A percentile compares a stretch with the other conserved stretches of the same genome.
phyloP scores from a whole-genome alignment of 78 protist genomes.

The Corallochytrium limacisporum region DNA sequence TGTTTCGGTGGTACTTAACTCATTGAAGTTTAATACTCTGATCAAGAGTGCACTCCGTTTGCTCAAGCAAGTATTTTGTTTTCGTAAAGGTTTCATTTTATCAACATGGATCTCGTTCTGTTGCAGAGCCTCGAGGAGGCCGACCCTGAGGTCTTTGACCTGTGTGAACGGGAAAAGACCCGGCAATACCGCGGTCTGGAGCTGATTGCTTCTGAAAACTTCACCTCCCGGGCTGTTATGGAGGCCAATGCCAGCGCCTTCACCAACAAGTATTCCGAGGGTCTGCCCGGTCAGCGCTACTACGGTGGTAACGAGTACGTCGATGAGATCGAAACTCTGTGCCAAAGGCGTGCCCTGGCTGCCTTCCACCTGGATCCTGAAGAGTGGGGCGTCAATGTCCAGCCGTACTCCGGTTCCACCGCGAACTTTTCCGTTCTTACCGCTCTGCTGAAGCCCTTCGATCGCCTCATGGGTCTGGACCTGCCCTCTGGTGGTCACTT shows the following conservation, averaged over 20 bases:
- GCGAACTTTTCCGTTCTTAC: constrained; percentile 92
- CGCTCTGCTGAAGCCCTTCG: constrained; percentile 89
- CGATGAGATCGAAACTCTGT: constrained; percentile 60
- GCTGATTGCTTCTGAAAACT: constrained; percentile 97
- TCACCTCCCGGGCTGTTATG: constrained; percentile 87
- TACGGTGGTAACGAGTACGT: constrained; percentile 46
- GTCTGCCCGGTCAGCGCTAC: constrained; percentile 61
- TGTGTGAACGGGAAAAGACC: constrained; percentile 74
- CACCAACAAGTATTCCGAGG: constrained; percentile 99
- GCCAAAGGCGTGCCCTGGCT: constrained; percentile 83
- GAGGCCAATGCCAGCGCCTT: constrained; percentile 93
- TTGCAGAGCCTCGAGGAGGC: constrained; percentile 1
- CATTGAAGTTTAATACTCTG: no score
- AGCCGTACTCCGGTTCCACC: constrained; percentile 76
- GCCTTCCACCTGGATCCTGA: constrained; percentile 70
- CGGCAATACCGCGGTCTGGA: constrained; percentile 91
- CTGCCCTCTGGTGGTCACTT: constrained; percentile 83
- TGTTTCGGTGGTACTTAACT: no score
- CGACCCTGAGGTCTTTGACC: constrained; percentile 77
- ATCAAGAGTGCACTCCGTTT: no score
- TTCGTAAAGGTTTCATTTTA: no score
- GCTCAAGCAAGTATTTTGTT: no score
- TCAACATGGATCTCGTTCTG: no score
- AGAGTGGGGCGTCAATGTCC: constrained; percentile 99
- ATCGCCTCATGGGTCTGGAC: constrained; percentile 97